Conservation (phyloP, 441 rosid species). For the Gossypium trilobum region DNA sequence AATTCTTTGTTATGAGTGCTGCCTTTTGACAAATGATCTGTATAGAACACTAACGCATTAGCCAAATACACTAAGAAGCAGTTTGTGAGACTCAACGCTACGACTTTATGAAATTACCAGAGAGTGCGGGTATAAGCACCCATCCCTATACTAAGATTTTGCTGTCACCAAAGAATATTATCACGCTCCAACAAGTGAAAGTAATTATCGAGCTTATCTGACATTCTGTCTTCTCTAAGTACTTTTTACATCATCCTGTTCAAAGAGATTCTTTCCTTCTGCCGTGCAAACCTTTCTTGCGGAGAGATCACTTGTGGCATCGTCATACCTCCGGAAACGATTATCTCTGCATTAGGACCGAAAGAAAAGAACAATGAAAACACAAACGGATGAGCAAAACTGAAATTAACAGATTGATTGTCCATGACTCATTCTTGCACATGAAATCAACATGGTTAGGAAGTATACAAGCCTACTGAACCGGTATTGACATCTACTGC, state of each 20-base stretch:
- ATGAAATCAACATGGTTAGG: background rate
- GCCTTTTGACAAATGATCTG: background rate
- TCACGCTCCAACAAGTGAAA: constrained; percentile 5
- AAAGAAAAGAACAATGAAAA: background rate
- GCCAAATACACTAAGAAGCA: background rate
- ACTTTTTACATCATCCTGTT: constrained; percentile 36
- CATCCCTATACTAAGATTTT: constrained; percentile 17
- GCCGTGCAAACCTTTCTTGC: constrained; percentile 30
- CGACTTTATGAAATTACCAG: background rate
- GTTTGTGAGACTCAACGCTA: background rate
- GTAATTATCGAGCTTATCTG: constrained; percentile 1
- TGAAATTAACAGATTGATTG: background rate
- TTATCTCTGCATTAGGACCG: constrained; percentile 42
- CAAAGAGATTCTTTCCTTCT: constrained; percentile 38
- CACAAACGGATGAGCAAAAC: background rate
- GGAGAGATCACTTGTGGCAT: constrained; percentile 61
- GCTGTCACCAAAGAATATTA: constrained; percentile 13
- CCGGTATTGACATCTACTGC: background rate
- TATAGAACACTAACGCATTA: background rate
- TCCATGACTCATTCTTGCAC: background rate
- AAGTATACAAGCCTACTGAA: background rate
- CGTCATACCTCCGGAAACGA: constrained; percentile 65
- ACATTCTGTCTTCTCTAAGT: constrained; percentile 1
- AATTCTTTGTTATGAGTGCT: background rate
- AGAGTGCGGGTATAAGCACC: background rate